Evolutionary conservation across 2,329 filamentous ascomycete genomes (phyloP).

Genomic region (Nothophoma quercina): DNA sequence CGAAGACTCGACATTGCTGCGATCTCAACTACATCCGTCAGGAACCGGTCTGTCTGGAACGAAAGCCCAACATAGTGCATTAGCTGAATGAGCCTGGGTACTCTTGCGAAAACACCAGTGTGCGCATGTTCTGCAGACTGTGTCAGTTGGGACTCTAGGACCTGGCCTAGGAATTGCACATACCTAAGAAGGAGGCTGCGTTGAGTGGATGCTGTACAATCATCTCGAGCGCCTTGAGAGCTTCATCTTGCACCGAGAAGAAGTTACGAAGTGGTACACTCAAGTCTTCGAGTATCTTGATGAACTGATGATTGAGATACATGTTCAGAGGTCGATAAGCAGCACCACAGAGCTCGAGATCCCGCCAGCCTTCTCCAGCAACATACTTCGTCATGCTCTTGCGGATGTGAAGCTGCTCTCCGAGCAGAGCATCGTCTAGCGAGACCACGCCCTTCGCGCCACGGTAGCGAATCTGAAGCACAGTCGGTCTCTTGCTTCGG

Average conservation of each 20-base stretch:
- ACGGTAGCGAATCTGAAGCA: conserved; percentile 72
- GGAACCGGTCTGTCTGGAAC: conserved; percentile 72
- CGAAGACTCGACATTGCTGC: conserved; percentile 74
- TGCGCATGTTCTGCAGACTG: conserved; percentile 57
- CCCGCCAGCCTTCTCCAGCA: conserved; percentile 52
- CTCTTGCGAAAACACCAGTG: conserved; percentile 66
- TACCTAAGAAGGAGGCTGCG: conserved; percentile 69
- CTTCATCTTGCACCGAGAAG: conserved; percentile 67
- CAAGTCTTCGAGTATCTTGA: conserved; percentile 87
- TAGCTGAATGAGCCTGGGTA: conserved; percentile 69
- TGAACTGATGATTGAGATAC: conserved; percentile 78
- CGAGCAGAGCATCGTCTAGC: conserved; percentile 67
- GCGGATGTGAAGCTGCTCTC: conserved; percentile 67
- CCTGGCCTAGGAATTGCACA: too few species aligned
- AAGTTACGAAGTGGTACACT: conserved; percentile 67
- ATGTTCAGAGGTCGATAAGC: conserved; percentile 72
- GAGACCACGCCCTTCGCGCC: conserved; percentile 71
- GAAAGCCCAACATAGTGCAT: conserved; percentile 66
- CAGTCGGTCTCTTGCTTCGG: conserved; percentile 54
- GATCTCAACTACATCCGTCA: conserved; percentile 74
- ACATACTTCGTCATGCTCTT: conserved; percentile 82
- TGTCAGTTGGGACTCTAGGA: background rate
- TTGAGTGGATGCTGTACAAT: conserved; percentile 67
- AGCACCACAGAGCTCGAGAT: conserved; percentile 76
- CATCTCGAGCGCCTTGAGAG: conserved; percentile 65